These are phyloP conservation scores for Candida michaelii DNA, from an alignment of 805 yeast genomes.

Conservation along the genomic window DNA sequence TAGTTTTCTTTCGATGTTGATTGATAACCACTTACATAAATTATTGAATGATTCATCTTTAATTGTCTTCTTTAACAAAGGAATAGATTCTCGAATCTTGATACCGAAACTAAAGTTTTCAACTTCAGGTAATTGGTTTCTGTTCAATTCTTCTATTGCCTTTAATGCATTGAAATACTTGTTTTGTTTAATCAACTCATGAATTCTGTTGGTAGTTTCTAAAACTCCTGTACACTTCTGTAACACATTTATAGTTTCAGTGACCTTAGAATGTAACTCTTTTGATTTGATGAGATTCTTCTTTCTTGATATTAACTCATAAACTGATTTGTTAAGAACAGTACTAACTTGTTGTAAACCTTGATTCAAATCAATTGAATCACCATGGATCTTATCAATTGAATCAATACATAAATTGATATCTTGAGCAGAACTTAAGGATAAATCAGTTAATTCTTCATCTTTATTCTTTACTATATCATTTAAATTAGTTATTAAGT, in stretches of 20 bases:
- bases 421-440: constrained; percentile 60
- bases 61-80: constrained; percentile 69
- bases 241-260: constrained; percentile 68
- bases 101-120: constrained; percentile 74
- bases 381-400: constrained; percentile 59
- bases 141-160: constrained; percentile 71
- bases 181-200: constrained; percentile 71
- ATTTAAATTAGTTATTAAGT: constrained; percentile 55
- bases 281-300: constrained; percentile 58
- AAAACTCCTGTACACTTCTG: constrained; percentile 75
- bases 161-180: constrained; percentile 86
- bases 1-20: constrained; percentile 60
- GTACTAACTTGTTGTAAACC: constrained; percentile 57
- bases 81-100: constrained; percentile 72
- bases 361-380: constrained; percentile 55
- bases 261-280: constrained; percentile 64
- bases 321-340: constrained; percentile 63
- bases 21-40: constrained; percentile 62
- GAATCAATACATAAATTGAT: constrained; percentile 59
- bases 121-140: constrained; percentile 66
- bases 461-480: constrained; percentile 60
- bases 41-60: constrained; percentile 70
- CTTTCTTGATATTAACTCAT: constrained; percentile 61
- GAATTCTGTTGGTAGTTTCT: constrained; percentile 82
- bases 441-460: constrained; percentile 57